Evolutionary conservation across 2,329 filamentous ascomycete genomes (phyloP).

Genomic region (Chaetomiaceae sp.): DNA sequence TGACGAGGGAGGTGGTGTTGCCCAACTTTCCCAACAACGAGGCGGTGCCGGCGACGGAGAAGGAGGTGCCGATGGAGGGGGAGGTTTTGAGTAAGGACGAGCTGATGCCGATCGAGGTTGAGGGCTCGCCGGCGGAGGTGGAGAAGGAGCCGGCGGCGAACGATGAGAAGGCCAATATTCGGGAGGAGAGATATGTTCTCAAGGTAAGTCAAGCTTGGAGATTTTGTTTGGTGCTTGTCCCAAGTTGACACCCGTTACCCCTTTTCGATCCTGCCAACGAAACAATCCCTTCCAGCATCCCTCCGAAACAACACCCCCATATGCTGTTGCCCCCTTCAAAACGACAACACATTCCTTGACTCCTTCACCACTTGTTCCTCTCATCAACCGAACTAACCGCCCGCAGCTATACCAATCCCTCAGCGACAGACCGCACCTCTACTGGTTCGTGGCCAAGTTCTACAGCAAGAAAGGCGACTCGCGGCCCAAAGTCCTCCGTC

Average conservation of each 20-base stretch:
- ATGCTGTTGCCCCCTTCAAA: background rate
- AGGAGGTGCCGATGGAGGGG: too few relatives aligned
- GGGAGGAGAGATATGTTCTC: slow-evolving; percentile 55
- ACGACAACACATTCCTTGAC: too few relatives aligned
- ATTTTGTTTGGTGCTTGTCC: background rate
- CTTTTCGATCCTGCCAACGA: background rate
- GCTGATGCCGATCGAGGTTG: too few relatives aligned
- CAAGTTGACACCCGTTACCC: background rate
- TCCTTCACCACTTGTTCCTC: background rate
- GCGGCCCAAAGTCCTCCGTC: slow-evolving; percentile 36
- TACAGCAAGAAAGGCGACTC: slow-evolving; percentile 39
- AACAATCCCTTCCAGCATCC: background rate
- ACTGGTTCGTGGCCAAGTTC: slow-evolving; percentile 55
- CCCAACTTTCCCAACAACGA: too few relatives aligned
- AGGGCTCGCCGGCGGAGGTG: too few relatives aligned
- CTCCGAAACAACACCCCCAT: background rate
- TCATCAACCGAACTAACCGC: too few relatives aligned
- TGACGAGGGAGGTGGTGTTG: slow-evolving; percentile 43
- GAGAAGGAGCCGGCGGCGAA: too few relatives aligned
- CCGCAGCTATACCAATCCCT: slow-evolving; percentile 63
- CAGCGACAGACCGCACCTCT: slow-evolving; percentile 52
- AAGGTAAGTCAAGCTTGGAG: slow-evolving; percentile 43
- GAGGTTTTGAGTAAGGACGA: too few relatives aligned
- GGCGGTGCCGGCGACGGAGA: too few relatives aligned
- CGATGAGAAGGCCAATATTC: slow-evolving; percentile 39